Percentiles rank a stretch among this genome's conserved stretches.
These are phyloP conservation scores for Chrysosporium keratinophilum DNA, from an alignment of 2,329 filamentous ascomycete species.

Conservation along the genomic window DNA sequence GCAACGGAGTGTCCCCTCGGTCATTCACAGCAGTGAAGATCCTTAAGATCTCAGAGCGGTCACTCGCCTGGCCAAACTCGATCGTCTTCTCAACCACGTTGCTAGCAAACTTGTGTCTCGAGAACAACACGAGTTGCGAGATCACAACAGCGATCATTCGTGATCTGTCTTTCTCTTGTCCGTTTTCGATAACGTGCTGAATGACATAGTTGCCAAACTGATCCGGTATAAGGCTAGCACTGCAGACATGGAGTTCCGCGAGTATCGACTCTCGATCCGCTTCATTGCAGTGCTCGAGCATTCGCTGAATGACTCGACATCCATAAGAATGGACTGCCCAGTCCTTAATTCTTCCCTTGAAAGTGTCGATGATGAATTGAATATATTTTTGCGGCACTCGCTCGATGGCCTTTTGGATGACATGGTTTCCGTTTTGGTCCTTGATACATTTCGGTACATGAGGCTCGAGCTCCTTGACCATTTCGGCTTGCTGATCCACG, in stretches of 20 bases:
- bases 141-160: slow-evolving; percentile 66
- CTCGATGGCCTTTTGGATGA: slow-evolving; percentile 88
- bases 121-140: slow-evolving; percentile 60
- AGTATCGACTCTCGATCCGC: slow-evolving; percentile 62
- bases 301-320: slow-evolving; percentile 85
- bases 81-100: slow-evolving; percentile 96
- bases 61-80: slow-evolving; percentile 55
- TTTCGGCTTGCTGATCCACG: slow-evolving; percentile 75
- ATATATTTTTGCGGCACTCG: slow-evolving; percentile 67
- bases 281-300: slow-evolving; percentile 71
- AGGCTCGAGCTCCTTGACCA: slow-evolving; percentile 71
- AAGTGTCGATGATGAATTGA: slow-evolving; percentile 71
- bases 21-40: slow-evolving; percentile 50
- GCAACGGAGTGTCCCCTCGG: slow-evolving; percentile 59
- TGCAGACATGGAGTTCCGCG: slow-evolving; percentile 64
- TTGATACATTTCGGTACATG: slow-evolving; percentile 68
- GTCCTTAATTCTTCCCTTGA: slow-evolving; percentile 61
- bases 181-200: slow-evolving; percentile 79
- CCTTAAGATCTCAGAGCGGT: slow-evolving; percentile 59
- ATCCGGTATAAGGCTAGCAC: slow-evolving; percentile 64
- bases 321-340: slow-evolving; percentile 74
- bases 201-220: slow-evolving; percentile 95
- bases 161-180: slow-evolving; percentile 59
- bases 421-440: slow-evolving; percentile 90
- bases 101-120: slow-evolving; percentile 92